Percentiles rank a stretch among this genome's conserved stretches.
phyloP scores from a whole-genome alignment of 2,329 filamentous ascomycete species.

The Westerdykella sp. region DNA sequence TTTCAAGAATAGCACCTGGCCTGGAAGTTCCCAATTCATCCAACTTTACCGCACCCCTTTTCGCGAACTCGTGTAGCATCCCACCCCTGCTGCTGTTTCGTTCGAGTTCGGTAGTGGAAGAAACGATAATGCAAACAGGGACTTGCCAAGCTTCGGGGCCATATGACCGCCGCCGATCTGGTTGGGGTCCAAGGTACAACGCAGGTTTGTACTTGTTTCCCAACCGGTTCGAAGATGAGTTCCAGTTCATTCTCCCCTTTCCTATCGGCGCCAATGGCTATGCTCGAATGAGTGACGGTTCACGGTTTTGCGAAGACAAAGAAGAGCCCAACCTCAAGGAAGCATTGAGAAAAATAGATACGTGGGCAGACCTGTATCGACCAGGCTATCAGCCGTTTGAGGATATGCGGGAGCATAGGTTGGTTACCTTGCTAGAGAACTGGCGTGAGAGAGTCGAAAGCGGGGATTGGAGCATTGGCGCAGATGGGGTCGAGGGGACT shows the following conservation, averaged over 20 bases:
- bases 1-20: slow-evolving; percentile 12
- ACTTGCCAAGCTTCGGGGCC: too few species aligned
- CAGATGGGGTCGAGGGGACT: slow-evolving; percentile 11
- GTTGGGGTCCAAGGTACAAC: slow-evolving; percentile 3
- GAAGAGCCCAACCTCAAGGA: neutral
- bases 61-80: slow-evolving; percentile 31
- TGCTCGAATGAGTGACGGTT: slow-evolving; percentile 12
- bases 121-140: too few species aligned
- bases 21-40: slow-evolving; percentile 6
- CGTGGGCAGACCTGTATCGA: slow-evolving; percentile 7
- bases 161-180: too few species aligned
- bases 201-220: slow-evolving; percentile 12
- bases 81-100: slow-evolving; percentile 19
- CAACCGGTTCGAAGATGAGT: slow-evolving; percentile 8
- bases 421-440: slow-evolving; percentile 10
- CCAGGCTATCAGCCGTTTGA: slow-evolving; percentile 10
- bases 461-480: slow-evolving; percentile 15
- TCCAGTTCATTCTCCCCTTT: slow-evolving; percentile 12
- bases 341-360: neutral
- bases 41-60: slow-evolving; percentile 9
- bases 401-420: slow-evolving; percentile 6
- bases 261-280: slow-evolving; percentile 13
- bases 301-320: slow-evolving; percentile 7
- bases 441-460: slow-evolving; percentile 17
- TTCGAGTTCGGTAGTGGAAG: neutral